phyloP scores from a whole-genome alignment of 805 yeast genomes.

The Barnettozyma populi region DNA sequence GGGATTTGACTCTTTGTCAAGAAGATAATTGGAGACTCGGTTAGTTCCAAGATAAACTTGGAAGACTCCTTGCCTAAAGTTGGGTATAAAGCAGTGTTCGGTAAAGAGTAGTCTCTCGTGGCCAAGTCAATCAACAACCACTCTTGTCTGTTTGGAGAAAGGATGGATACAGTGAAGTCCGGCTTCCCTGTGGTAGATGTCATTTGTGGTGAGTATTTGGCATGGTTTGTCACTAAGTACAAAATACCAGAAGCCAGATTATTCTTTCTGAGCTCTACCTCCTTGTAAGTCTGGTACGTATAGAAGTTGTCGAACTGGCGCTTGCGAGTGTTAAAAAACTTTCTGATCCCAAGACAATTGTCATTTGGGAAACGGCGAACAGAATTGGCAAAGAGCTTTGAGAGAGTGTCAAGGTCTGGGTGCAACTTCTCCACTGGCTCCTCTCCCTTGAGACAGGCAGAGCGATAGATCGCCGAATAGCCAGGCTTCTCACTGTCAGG shows the following conservation, averaged over 20 bases:
- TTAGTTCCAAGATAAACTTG: slow-evolving; percentile 43
- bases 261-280: slow-evolving; percentile 29
- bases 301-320: slow-evolving; percentile 20
- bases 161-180: slow-evolving; percentile 39
- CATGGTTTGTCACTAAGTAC: slow-evolving; percentile 17
- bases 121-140: slow-evolving; percentile 60
- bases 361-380: slow-evolving; percentile 23
- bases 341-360: slow-evolving; percentile 35
- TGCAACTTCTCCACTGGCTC: slow-evolving; percentile 25
- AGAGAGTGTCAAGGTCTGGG: slow-evolving; percentile 36
- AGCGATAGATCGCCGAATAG: slow-evolving; percentile 11
- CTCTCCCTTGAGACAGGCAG: neutral
- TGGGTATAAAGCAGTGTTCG: slow-evolving; percentile 39
- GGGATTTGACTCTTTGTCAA: slow-evolving; percentile 41
- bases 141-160: slow-evolving; percentile 45
- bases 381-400: slow-evolving; percentile 33
- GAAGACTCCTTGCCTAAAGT: slow-evolving; percentile 46
- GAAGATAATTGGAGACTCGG: slow-evolving; percentile 48
- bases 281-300: slow-evolving; percentile 25
- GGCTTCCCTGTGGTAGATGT: slow-evolving; percentile 12
- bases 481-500: slow-evolving; percentile 7
- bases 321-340: slow-evolving; percentile 18
- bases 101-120: slow-evolving; percentile 41
- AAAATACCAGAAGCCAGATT: slow-evolving; percentile 38
- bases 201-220: slow-evolving; percentile 4